These are phyloP conservation scores for Prunus salicina DNA, from an alignment of 306 rosid genomes.

Conservation along the genomic window DNA sequence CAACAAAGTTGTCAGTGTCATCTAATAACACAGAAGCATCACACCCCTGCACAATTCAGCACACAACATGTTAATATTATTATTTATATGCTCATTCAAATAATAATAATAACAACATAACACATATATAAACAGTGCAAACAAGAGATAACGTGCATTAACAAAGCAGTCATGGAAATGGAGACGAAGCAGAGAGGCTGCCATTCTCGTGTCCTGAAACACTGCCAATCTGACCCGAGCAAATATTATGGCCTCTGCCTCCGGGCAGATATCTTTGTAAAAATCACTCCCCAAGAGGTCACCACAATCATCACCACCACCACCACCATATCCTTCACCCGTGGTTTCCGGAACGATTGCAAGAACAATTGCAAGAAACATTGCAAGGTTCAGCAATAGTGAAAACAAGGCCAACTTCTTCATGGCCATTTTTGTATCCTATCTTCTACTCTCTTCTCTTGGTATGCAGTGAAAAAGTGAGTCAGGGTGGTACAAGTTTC, in stretches of 20 bases:
- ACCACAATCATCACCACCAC: conserved; percentile 20
- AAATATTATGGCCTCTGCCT: conserved; percentile 66
- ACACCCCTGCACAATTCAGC: conserved; percentile 57
- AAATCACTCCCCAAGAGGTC: conserved; percentile 32
- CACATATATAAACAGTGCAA: not conserved
- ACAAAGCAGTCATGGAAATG: conserved; percentile 94
- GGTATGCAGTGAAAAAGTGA: not conserved
- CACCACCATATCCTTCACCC: conserved; percentile 41
- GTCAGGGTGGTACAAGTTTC: not conserved
- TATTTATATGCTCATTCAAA: not conserved
- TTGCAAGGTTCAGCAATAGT: conserved; percentile 37
- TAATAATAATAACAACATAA: not conserved
- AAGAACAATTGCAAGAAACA: conserved; percentile 8
- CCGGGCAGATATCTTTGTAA: conserved; percentile 50
- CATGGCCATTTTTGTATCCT: conserved; percentile 22
- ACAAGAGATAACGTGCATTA: conserved; percentile 48
- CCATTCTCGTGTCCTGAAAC: conserved; percentile 65
- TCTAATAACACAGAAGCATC: conserved; percentile 85
- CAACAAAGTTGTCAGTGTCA: conserved; percentile 52
- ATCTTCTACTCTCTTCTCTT: conserved; percentile 1
- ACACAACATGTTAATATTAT: not conserved
- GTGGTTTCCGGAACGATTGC: conserved; percentile 16
- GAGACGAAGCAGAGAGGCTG: conserved; percentile 83
- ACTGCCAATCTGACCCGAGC: conserved; percentile 55
- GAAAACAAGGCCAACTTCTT: conserved; percentile 23